Percentiles rank a stretch among this genome's conserved stretches.
Conservation (phyloP, 2,329 filamentous ascomycete species). For the Ascochyta lentis region DNA sequence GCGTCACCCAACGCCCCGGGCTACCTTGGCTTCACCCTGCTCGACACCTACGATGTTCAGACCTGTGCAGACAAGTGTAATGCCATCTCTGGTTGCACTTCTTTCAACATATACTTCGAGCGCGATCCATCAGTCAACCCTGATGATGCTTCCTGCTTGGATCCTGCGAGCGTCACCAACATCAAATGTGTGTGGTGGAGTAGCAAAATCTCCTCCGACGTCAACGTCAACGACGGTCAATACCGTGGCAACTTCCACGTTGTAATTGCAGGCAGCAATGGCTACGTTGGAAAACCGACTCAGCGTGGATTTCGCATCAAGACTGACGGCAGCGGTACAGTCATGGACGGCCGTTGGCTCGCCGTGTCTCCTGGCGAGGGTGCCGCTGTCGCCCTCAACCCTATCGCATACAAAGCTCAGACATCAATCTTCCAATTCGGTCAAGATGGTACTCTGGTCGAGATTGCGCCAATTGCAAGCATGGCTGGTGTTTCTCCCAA, state of each 20-base stretch:
- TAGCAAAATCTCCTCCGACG: constrained; percentile 23
- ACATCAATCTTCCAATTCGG: constrained; percentile 4
- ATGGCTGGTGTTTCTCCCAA: constrained; percentile 9
- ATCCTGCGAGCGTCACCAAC: constrained; percentile 25
- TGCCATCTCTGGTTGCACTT: constrained; percentile 5
- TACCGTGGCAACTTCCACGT: constrained; percentile 26
- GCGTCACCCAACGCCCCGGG: constrained; percentile 2
- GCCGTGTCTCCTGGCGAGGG: constrained; percentile 7
- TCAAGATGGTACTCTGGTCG: not conserved
- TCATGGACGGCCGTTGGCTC: constrained; percentile 3
- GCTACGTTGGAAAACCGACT: constrained; percentile 21
- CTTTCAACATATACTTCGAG: constrained; percentile 33
- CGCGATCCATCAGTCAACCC: constrained; percentile 21
- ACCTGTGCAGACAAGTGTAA: constrained; percentile 18
- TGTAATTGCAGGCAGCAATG: constrained; percentile 27
- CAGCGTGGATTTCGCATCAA: constrained; percentile 5
- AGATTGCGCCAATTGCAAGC: not conserved
- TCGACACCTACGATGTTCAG: constrained; percentile 5
- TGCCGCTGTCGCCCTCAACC: constrained; percentile 6
- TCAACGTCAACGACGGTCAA: constrained; percentile 36
- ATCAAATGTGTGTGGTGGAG: constrained; percentile 41
- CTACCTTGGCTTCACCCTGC: not conserved
- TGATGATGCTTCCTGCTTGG: constrained; percentile 15
- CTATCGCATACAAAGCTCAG: constrained; percentile 1
- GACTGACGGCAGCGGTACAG: constrained; percentile 1